Conservation (phyloP, 1,139 yeast genomes). For the Lodderomyces jiufengensis region DNA sequence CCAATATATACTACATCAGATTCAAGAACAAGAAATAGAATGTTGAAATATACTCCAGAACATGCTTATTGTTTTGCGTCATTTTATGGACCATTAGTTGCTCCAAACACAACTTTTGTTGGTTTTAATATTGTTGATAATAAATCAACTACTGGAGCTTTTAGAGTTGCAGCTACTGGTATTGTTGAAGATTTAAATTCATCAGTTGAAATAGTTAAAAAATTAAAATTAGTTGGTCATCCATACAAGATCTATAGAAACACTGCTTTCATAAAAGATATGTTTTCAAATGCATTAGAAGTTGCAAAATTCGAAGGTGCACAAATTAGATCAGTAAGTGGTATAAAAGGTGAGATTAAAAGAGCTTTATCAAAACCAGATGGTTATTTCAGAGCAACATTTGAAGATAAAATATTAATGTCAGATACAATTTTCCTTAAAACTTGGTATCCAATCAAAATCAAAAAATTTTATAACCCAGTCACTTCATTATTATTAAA, state of each 20-base stretch:
- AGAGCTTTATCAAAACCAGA: conserved; percentile 92
- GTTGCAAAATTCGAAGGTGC: conserved; percentile 99
- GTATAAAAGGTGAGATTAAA: conserved; percentile 96
- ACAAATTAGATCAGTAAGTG: conserved; percentile 91
- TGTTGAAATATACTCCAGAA: conserved; percentile 98
- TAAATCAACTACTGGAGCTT: conserved; percentile 80
- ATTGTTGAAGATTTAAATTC: conserved; percentile 90
- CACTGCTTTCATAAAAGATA: conserved; percentile 95
- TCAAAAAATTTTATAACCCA: conserved; percentile 90
- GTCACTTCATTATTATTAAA: conserved; percentile 81
- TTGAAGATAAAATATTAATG: conserved; percentile 91
- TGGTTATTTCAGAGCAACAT: conserved; percentile 97
- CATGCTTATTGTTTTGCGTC: conserved; percentile 96
- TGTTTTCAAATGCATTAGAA: conserved; percentile 90
- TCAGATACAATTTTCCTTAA: conserved; percentile 85
- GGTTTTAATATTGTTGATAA: conserved; percentile 89
- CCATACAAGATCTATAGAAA: conserved; percentile 92
- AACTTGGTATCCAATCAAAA: conserved; percentile 95
- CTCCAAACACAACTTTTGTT: conserved; percentile 96
- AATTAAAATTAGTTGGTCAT: conserved; percentile 89
- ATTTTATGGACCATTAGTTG: conserved; percentile 94
- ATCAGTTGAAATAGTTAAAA: conserved; percentile 88
- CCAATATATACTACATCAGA: conserved; percentile 96
- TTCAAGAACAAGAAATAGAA: conserved; percentile 94
- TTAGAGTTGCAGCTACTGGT: conserved; percentile 98